These are phyloP conservation scores for Cladosporium sp. DNA, from an alignment of 2,329 filamentous ascomycete species.

Conservation along the genomic window DNA sequence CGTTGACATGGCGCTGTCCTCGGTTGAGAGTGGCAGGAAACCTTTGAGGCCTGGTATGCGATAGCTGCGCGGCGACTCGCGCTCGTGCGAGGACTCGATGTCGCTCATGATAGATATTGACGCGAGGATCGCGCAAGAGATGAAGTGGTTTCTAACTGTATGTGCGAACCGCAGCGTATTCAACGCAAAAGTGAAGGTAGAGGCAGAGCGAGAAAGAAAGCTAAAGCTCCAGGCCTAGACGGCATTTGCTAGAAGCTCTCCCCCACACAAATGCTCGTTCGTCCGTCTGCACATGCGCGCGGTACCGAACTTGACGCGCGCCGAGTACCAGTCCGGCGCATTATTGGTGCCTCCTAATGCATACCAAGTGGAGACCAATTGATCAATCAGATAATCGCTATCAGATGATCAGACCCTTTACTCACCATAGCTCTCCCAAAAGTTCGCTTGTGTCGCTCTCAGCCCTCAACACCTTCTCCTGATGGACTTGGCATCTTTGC, in stretches of 20 bases:
- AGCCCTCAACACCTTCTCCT: background rate
- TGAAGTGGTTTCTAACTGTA: background rate
- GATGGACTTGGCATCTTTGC: too few relatives aligned
- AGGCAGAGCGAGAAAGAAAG: background rate
- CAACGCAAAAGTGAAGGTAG: background rate
- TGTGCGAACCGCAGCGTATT: background rate
- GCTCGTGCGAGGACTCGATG: slow-evolving; percentile 2
- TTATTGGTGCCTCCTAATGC: too few relatives aligned
- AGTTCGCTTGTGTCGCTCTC: background rate
- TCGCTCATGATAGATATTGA: background rate
- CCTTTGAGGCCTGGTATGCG: slow-evolving; percentile 25
- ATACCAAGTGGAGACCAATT: background rate
- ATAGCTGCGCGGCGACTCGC: slow-evolving; percentile 17
- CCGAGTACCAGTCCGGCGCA: background rate
- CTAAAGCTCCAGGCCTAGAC: background rate
- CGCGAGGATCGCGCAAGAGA: background rate
- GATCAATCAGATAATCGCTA: slow-evolving; percentile 1
- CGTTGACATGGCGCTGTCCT: slow-evolving; percentile 38
- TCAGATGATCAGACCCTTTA: background rate
- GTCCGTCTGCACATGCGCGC: background rate
- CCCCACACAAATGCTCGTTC: background rate
- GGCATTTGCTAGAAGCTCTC: background rate
- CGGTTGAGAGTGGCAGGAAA: slow-evolving; percentile 38
- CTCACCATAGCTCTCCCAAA: background rate
- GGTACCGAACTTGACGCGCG: background rate